These are phyloP conservation scores for Mucuna pruriens DNA, from an alignment of 306 rosid genomes.

Conservation along the genomic window DNA sequence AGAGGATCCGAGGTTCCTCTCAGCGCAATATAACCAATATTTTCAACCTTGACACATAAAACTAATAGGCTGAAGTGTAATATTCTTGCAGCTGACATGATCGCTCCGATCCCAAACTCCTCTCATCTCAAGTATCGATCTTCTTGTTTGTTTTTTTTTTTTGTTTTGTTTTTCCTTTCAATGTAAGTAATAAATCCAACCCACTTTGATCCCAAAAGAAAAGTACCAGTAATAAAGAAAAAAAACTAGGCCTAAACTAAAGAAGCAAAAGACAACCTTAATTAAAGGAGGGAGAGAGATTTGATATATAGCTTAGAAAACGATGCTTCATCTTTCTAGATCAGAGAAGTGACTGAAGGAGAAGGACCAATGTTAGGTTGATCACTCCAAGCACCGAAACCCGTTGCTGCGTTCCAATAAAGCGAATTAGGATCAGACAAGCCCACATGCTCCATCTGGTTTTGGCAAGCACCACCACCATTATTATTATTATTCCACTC, in stretches of 20 bases:
- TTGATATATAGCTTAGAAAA: slow-evolving; percentile 22
- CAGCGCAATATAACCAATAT: slow-evolving; percentile 68
- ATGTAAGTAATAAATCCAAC: slow-evolving; percentile 42
- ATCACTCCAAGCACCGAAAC: slow-evolving; percentile 71
- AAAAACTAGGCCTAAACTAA: slow-evolving; percentile 25
- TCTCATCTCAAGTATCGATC: slow-evolving; percentile 43
- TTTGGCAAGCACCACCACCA: slow-evolving; percentile 39
- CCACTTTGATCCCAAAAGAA: slow-evolving; percentile 34
- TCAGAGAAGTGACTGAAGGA: slow-evolving; percentile 81
- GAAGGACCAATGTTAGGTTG: slow-evolving; percentile 71
- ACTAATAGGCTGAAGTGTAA: slow-evolving; percentile 53
- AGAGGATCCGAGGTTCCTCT: slow-evolving; percentile 99
- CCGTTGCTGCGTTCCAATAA: slow-evolving; percentile 74
- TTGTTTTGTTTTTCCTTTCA: neutral
- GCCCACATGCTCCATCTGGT: slow-evolving; percentile 60
- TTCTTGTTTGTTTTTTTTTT: too few species aligned
- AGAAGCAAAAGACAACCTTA: slow-evolving; percentile 34
- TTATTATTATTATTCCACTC: slow-evolving; percentile 36
- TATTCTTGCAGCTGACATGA: slow-evolving; percentile 98
- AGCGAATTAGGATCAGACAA: slow-evolving; percentile 67
- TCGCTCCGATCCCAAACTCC: slow-evolving; percentile 94
- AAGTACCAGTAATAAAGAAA: slow-evolving; percentile 30
- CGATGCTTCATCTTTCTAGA: slow-evolving; percentile 58
- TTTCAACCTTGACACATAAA: slow-evolving; percentile 76
- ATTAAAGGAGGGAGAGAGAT: slow-evolving; percentile 43